Percentiles rank a stretch among this genome's conserved stretches.
Evolutionary conservation across 2,329 filamentous ascomycete genomes (phyloP).

Genomic region (Penicillium sp.): DNA sequence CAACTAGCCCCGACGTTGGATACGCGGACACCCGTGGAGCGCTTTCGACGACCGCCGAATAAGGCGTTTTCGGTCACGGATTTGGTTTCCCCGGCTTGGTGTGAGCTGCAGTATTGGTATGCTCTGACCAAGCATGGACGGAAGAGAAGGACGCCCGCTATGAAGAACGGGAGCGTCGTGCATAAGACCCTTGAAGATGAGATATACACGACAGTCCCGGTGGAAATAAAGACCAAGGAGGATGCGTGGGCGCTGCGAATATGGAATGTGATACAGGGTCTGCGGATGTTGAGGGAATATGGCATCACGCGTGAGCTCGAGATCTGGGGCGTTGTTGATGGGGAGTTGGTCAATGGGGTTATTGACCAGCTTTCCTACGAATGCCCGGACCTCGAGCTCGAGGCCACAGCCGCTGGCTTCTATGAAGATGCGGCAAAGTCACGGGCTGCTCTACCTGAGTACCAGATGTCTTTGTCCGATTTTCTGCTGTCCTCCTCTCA

Average conservation of each 20-base stretch:
- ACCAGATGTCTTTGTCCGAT: slow-evolving; percentile 54
- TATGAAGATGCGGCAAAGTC: slow-evolving; percentile 46
- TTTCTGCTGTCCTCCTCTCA: slow-evolving; percentile 49
- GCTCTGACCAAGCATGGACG: slow-evolving; percentile 77
- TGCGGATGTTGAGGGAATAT: slow-evolving; percentile 73
- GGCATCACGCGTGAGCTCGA: slow-evolving; percentile 78
- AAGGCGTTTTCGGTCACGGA: slow-evolving; percentile 88
- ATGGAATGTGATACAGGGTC: slow-evolving; percentile 89
- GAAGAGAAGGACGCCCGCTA: slow-evolving; percentile 77
- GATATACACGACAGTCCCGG: slow-evolving; percentile 75
- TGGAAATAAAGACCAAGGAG: slow-evolving; percentile 76
- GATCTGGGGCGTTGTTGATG: slow-evolving; percentile 84
- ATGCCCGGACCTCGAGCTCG: slow-evolving; percentile 74
- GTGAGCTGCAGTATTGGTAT: slow-evolving; percentile 92
- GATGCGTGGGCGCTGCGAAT: slow-evolving; percentile 81
- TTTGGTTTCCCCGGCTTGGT: slow-evolving; percentile 89
- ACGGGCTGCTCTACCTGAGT: slow-evolving; percentile 46
- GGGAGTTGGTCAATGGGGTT: slow-evolving; percentile 82
- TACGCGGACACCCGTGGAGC: slow-evolving; percentile 69
- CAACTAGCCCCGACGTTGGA: slow-evolving; percentile 44
- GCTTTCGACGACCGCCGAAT: slow-evolving; percentile 77
- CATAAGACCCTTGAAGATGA: slow-evolving; percentile 86
- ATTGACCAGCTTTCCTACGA: slow-evolving; percentile 84
- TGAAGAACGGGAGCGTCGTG: slow-evolving; percentile 80
- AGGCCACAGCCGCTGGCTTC: slow-evolving; percentile 61